Evolutionary conservation across 371 early-diverging fungal species (phyloP), one percentile per base, ranked within the genome.

Genomic region (Lichtheimia ramosa): DNA sequence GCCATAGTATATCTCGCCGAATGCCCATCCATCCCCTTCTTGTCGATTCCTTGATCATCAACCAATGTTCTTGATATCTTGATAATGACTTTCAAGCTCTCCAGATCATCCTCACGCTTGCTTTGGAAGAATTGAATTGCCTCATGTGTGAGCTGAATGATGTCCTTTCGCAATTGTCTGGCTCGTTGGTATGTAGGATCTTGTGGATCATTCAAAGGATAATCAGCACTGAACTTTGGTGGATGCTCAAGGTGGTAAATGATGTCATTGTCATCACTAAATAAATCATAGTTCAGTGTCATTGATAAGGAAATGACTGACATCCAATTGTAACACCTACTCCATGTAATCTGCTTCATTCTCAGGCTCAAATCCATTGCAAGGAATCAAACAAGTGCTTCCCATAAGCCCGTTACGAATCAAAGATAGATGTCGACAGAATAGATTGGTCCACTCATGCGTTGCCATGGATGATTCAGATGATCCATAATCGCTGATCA

Each of bases 21-120:
- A 50, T 70, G 61, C 39, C 61, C 67, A 10, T 86, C 84, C 48
- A 81, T 83, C 3, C 64, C 56, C 3, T 65, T 43, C 39, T 82
- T 80, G 43, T 89, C 88, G 3, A 83, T 70, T 39, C 94, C 94
- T 15, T 88, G 82, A 66, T 89, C 82, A 16, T 86, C 79, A 42
- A 92, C 63, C 58, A 71, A 87, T 0, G 76, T 59, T 16, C 82
- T 75, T 1, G 82, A 66, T 23, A 86, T 78, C 69, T 88, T 84
- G 48, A 91, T 73, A 39, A 90, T 58, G 15, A 83, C 71, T 63
- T 90, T 91, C 62, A 91, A 73, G 52, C 85, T 86, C 61, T 88
- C 90, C 1, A 91, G 83, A 65, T 94, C 92, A 61, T 93, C 91
- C 55, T 89, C 90, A 8, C 86, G 74, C 39, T 76, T 64, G 0